A percentile compares a stretch with the other conserved stretches of the same genome.
Evolutionary conservation across 805 yeast genomes (phyloP).

Genomic region (Kuraishia molischiana): DNA sequence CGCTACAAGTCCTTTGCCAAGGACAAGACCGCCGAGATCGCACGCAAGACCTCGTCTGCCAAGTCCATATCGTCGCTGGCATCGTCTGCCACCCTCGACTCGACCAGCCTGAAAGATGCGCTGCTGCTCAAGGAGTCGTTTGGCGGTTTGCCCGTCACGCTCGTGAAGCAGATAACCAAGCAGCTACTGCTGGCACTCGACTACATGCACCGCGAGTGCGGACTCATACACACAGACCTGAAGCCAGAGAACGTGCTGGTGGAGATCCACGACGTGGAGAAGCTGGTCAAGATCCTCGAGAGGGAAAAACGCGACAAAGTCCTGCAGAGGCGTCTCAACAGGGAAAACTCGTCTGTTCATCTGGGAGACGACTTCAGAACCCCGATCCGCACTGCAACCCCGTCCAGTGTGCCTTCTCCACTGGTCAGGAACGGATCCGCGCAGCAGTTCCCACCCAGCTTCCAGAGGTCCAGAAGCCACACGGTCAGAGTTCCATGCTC

Average conservation of each 20-base stretch:
- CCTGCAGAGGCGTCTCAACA: slow-evolving; percentile 4
- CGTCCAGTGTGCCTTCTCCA: neutral
- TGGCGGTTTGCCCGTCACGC: slow-evolving; percentile 44
- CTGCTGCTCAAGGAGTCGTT: slow-evolving; percentile 27
- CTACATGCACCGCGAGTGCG: slow-evolving; percentile 50
- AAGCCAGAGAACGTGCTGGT: slow-evolving; percentile 65
- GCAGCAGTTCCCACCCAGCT: neutral
- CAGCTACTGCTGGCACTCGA: slow-evolving; percentile 48
- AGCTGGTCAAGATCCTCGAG: slow-evolving; percentile 34
- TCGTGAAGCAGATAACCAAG: slow-evolving; percentile 46
- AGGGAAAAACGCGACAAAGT: slow-evolving; percentile 18
- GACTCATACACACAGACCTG: slow-evolving; percentile 64
- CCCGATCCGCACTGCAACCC: neutral
- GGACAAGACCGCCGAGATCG: slow-evolving; percentile 17
- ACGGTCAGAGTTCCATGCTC: slow-evolving; percentile 5
- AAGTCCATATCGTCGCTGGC: slow-evolving; percentile 6
- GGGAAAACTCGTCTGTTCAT: neutral
- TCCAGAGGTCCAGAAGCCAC: neutral
- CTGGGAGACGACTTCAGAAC: neutral
- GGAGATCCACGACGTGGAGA: slow-evolving; percentile 44
- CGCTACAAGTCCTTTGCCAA: slow-evolving; percentile 32
- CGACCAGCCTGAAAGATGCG: slow-evolving; percentile 19
- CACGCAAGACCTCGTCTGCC: neutral
- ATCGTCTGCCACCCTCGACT: too few relatives aligned
- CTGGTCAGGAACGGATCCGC: neutral